Evolutionary conservation across 495 filamentous ascomycete species (phyloP).

Genomic region (Penicillium pulvis): DNA sequence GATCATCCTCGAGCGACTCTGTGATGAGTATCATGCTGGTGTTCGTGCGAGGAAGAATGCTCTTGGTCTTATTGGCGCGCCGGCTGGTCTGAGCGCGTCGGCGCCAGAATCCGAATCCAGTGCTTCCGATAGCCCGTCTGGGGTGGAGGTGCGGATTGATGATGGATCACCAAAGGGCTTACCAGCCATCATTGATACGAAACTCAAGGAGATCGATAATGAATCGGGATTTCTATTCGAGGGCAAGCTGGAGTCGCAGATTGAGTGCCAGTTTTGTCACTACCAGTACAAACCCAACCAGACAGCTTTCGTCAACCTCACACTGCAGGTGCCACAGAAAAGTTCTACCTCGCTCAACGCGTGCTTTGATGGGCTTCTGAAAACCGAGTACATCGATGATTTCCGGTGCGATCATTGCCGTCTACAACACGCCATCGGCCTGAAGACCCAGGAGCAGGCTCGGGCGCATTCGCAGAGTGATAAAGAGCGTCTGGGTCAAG

Average conservation of each 20-base stretch:
- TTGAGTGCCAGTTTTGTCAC: slow-evolving; percentile 85
- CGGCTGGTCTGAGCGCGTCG: slow-evolving; percentile 17
- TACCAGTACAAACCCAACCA: slow-evolving; percentile 83
- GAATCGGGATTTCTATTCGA: slow-evolving; percentile 86
- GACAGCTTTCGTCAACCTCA: slow-evolving; percentile 88
- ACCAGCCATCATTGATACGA: slow-evolving; percentile 46
- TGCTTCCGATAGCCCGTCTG: slow-evolving; percentile 26
- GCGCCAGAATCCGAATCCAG: slow-evolving; percentile 19
- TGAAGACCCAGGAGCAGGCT: slow-evolving; percentile 50
- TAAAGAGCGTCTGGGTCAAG: slow-evolving; percentile 53
- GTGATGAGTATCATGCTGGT: slow-evolving; percentile 91
- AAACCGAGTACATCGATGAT: slow-evolving; percentile 94
- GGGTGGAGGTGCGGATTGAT: slow-evolving; percentile 46
- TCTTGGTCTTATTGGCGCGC: slow-evolving; percentile 19
- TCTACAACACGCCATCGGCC: slow-evolving; percentile 71
- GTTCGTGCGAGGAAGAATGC: slow-evolving; percentile 61
- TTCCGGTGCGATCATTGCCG: slow-evolving; percentile 93
- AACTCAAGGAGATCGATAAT: slow-evolving; percentile 46
- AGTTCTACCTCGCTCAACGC: slow-evolving; percentile 64
- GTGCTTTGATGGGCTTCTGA: slow-evolving; percentile 93
- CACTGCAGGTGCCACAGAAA: slow-evolving; percentile 85
- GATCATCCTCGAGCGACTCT: slow-evolving; percentile 85
- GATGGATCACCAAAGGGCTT: slow-evolving; percentile 42
- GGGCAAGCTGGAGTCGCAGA: slow-evolving; percentile 84
- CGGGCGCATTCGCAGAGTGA: slow-evolving; percentile 47